Percentiles rank a stretch among this genome's conserved stretches.
These are phyloP conservation scores for Mycena latifolia DNA, from an alignment of 768 basidiomycete genomes.

Conservation along the genomic window DNA sequence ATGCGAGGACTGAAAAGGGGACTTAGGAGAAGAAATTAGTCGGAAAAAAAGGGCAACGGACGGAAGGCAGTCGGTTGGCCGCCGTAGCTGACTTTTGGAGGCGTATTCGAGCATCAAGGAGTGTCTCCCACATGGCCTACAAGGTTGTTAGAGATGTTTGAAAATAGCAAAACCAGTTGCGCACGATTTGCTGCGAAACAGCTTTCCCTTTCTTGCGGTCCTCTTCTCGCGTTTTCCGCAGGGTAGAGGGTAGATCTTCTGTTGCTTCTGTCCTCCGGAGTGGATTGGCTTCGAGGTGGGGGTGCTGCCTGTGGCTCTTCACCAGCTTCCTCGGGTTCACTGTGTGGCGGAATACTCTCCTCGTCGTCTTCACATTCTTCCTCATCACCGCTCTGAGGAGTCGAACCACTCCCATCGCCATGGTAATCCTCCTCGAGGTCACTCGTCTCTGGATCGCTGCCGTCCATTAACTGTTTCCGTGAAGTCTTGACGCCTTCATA, in stretches of 20 bases:
- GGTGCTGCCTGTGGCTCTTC: conserved; percentile 32
- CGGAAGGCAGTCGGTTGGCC: conserved; percentile 75
- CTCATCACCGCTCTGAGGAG: conserved; percentile 29
- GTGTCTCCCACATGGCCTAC: conserved; percentile 86
- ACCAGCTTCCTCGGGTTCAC: conserved; percentile 37
- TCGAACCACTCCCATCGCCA: conserved; percentile 29
- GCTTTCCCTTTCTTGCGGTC: conserved; percentile 88
- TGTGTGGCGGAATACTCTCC: conserved; percentile 29
- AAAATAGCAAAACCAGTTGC: conserved; percentile 42
- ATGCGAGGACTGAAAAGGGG: conserved; percentile 46
- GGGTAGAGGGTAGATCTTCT: conserved; percentile 62
- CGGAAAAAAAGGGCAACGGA: conserved; percentile 46
- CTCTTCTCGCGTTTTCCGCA: conserved; percentile 72
- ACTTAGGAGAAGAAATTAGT: conserved; percentile 20
- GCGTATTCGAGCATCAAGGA: conserved; percentile 92
- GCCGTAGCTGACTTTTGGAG: conserved; percentile 84
- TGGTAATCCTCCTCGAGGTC: conserved; percentile 44
- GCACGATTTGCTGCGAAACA: conserved; percentile 84
- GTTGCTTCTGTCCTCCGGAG: conserved; percentile 34
- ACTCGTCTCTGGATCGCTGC: conserved; percentile 47
- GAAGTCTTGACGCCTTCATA: conserved; percentile 80
- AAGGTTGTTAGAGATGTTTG: conserved; percentile 20
- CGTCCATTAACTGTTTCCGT: conserved; percentile 67
- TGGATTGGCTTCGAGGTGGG: conserved; percentile 24
- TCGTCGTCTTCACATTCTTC: conserved; percentile 6